These are phyloP conservation scores for Nitzschia sp. DNA, from an alignment of 108 stramenopile species.

Conservation along the genomic window DNA sequence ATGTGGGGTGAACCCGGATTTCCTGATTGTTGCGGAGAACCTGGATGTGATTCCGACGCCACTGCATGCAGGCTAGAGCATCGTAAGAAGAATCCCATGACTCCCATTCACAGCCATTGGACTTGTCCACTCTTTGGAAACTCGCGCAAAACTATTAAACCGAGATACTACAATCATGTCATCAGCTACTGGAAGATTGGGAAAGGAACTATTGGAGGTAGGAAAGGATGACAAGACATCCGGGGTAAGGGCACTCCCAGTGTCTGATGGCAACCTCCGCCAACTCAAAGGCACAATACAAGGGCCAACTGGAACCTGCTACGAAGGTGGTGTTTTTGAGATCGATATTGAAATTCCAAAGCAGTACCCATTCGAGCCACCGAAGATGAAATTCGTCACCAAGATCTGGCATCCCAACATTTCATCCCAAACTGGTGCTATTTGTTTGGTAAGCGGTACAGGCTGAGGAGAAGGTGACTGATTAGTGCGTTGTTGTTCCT, in stretches of 20 bases:
- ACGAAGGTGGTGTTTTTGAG: constrained; percentile 79
- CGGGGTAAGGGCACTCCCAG: constrained; percentile 57
- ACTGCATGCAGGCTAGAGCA: too few relatives aligned
- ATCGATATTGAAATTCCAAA: constrained; percentile 80
- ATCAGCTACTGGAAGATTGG: constrained; percentile 40
- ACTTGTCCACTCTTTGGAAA: too few relatives aligned
- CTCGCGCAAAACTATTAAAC: too few relatives aligned
- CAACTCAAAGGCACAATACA: constrained; percentile 66
- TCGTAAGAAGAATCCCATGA: too few relatives aligned
- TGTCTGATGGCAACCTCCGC: constrained; percentile 35
- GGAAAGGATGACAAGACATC: constrained; percentile 57
- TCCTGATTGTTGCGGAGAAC: too few relatives aligned
- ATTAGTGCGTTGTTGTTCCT: background rate
- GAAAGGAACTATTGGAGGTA: constrained; percentile 60
- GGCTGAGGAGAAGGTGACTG: background rate
- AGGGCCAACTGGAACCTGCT: constrained; percentile 73
- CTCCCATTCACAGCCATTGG: too few relatives aligned
- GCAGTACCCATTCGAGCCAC: constrained; percentile 93
- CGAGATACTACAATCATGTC: constrained; percentile 5
- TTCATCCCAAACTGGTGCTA: constrained; percentile 92
- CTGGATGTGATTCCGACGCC: too few relatives aligned
- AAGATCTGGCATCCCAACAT: constrained; percentile 99
- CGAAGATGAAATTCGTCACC: constrained; percentile 91
- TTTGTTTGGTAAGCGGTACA: constrained; percentile 80
- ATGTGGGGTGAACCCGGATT: too few relatives aligned